Base-by-base conservation (phyloP, 345 rosid species). In the Litchi chinensis region DNA sequence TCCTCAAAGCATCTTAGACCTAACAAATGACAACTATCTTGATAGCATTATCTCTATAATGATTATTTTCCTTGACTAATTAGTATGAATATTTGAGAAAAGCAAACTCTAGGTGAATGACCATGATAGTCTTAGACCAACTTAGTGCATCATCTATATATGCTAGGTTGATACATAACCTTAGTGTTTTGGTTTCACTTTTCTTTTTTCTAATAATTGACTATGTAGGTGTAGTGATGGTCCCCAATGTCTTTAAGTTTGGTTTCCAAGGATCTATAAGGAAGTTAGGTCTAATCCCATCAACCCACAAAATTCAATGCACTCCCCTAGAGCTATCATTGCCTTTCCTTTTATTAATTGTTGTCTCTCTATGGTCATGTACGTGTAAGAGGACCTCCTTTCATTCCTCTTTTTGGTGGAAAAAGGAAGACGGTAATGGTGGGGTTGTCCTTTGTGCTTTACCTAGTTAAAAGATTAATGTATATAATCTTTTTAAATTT, bases 361-460 rank as follows among this genome's bases (percentile, higher is more conserved):
- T 50, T 70, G 59, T 18, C 73, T 70, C 40, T 71, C 24, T 48
- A 24, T 70, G 62, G 60, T 37, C 65, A 11, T 76, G 9, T 80
- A 71, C 19, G 75, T 28, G 18, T 13, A 15, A 5, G 44, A 40
- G 41, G 52, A 18, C 48, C 40, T 10, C 70, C 28, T 60, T 18
- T 41, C n/a, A 11, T 70, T 32, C 62, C 18, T 48, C 74, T 28
- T 76, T 76, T 21, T 57, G 19, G 50, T n/a, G 15, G 28, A 62
- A 68, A 73, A 63, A 44, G 68, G 41, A 28, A 24, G 18, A 71
- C 16, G 54, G 37, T 39, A 56, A 76, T 73, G 74, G 83, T 77
- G 76, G 81, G 84, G 73, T 43, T 65, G 63, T 75, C 69, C 24
- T 48, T 72, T 72, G 28, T 71, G 73, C 70, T 75, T 65, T 71